Evolutionary conservation across 177 flowering plant species (phyloP).

Genomic region (Tripterygium wilfordii): DNA sequence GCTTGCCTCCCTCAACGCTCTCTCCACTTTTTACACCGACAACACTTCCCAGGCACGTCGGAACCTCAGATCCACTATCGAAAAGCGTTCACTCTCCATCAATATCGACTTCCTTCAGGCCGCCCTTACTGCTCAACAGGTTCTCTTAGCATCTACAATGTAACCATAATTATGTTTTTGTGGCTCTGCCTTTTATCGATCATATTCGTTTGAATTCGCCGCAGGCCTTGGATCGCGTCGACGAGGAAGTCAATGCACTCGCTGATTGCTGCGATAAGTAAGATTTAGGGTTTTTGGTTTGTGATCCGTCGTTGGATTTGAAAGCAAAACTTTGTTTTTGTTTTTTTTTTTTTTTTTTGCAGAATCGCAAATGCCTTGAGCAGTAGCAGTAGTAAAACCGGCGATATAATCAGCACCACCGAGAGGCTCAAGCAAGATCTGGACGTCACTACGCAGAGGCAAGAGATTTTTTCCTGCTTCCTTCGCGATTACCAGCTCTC

Average conservation of each 20-base stretch:
- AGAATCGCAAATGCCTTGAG: constrained; percentile 83
- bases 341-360: too few relatives aligned
- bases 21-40: constrained; percentile 74
- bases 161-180: too few relatives aligned
- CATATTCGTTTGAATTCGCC: background rate
- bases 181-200: too few relatives aligned
- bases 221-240: constrained; percentile 87
- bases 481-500: constrained; percentile 97
- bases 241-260: constrained; percentile 79
- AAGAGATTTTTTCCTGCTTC: constrained; percentile 85
- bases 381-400: constrained; percentile 78
- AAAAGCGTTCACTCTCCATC: constrained; percentile 70
- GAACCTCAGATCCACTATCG: constrained; percentile 87
- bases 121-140: constrained; percentile 64
- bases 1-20: constrained; percentile 71
- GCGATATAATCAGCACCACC: constrained; percentile 84
- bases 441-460: constrained; percentile 78
- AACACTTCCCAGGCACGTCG: constrained; percentile 80
- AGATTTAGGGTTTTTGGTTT: constrained; percentile 6
- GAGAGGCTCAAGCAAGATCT: constrained; percentile 95
- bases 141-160: too few relatives aligned
- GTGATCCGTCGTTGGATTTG: too few relatives aligned
- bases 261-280: constrained; percentile 87
- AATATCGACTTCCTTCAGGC: constrained; percentile 79
- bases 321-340: too few relatives aligned